phyloP scores from a whole-genome alignment of 306 rosid species.

The Sphenostylis stenocarpa region DNA sequence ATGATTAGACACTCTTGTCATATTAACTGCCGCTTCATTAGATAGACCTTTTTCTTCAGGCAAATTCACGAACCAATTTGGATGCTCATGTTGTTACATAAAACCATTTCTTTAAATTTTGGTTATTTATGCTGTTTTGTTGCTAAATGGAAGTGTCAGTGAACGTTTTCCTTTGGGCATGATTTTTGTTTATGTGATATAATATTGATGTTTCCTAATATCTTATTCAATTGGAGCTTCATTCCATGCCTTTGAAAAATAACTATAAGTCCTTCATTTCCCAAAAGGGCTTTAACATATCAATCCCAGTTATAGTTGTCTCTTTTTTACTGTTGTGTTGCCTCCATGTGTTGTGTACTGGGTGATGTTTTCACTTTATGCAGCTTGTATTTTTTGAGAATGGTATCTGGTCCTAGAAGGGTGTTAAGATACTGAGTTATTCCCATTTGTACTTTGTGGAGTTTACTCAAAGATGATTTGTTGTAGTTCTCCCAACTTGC shows the following conservation, averaged over 20 bases:
- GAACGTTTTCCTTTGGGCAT: neutral
- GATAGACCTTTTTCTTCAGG: no score
- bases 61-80: no score
- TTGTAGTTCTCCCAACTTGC: no score
- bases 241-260: no score
- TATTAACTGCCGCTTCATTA: no score
- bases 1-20: neutral
- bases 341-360: neutral
- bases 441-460: neutral
- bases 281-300: neutral
- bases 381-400: neutral
- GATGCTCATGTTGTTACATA: neutral
- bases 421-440: neutral
- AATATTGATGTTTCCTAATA: no score
- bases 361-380: neutral
- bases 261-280: no score
- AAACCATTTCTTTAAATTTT: neutral
- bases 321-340: neutral
- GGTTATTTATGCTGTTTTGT: neutral
- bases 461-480: no score
- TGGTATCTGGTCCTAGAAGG: neutral
- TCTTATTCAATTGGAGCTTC: neutral
- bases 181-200: neutral
- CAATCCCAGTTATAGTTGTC: neutral
- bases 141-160: neutral